A percentile compares a stretch with the other conserved stretches of the same genome.
phyloP scores from a whole-genome alignment of 805 yeast species.

The Pichia occidentalis region DNA sequence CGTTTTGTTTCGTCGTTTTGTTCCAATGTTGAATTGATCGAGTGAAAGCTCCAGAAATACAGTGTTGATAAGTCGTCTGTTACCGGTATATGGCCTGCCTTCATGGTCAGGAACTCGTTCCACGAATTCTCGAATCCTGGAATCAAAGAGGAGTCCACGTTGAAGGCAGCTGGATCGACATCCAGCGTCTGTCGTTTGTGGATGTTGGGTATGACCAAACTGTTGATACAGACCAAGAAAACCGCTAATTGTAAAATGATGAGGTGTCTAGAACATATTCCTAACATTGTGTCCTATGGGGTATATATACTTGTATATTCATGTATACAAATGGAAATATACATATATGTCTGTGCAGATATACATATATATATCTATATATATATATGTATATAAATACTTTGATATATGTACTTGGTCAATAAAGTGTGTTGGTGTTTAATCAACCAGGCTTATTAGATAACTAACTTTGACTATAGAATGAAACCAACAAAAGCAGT shows the following conservation, averaged over 20 bases:
- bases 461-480: too few species aligned
- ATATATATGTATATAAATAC: too few species aligned
- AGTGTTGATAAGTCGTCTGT: conserved; percentile 25
- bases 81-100: conserved; percentile 13
- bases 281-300: not conserved
- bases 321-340: not conserved
- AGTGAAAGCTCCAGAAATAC: conserved; percentile 70
- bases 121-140: conserved; percentile 7
- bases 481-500: too few species aligned
- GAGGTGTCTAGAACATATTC: not conserved
- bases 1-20: too few species aligned
- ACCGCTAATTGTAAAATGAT: not conserved
- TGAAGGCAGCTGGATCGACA: not conserved
- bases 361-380: too few species aligned
- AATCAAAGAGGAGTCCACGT: conserved; percentile 1
- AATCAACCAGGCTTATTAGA: too few species aligned
- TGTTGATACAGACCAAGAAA: not conserved
- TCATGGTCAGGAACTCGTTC: conserved; percentile 8
- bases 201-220: conserved; percentile 1
- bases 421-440: too few species aligned
- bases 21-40: conserved; percentile 16
- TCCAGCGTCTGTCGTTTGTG: too few species aligned
- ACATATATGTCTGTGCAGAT: too few species aligned
- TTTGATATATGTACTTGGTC: too few species aligned
- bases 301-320: not conserved